Base-by-base conservation (phyloP, 169 alveolate species). In the Eimeria falciformis region DNA sequence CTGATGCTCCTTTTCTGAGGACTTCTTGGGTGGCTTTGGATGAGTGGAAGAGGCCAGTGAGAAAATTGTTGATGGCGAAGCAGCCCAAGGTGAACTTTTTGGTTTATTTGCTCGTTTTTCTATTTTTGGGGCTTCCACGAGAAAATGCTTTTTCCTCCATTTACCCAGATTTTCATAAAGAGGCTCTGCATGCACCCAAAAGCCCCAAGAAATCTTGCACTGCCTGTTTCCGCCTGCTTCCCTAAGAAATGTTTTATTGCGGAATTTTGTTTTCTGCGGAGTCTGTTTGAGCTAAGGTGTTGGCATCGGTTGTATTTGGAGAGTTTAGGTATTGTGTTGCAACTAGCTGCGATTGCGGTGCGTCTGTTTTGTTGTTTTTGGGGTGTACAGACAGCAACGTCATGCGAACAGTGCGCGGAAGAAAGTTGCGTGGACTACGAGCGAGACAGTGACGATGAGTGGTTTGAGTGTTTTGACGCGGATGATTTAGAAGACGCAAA, bases 41-140 rank as follows among this genome's bases (percentile, higher is more conserved):
- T 27, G 92, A 86, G 18, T 86, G 92, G 92, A 86, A 86, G 40
- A 47, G 92, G 11, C 92, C 92, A 3, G 92, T 86, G 11, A 45
- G 92, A 55, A 46, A 73, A 18, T 85, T 86, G 25, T 45, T 86
- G 25, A 77, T 86, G 45, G 85, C 84, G 33, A 86, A 86, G 40
- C 92, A 69, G 23, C 79, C 92, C 5, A 69, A 69, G 92, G 92
- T 86, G 27, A 14, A 21, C 25, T 7, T 14, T 23, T n/a, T 11
- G 5, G 5, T 58, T 7, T 14, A n/a, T 23, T 29, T 58, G 21
- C 45, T n/a, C 23, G 37, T 66, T n/a, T 7, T 25, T 25, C 45
- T 7, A 46, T 46, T 66, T n/a, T n/a, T n/a, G n/a, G n/a, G n/a
- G n/a, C n/a, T n/a, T n/a, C n/a, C n/a, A n/a, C n/a, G n/a, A n/a